Percentiles rank a stretch among this genome's conserved stretches.
Conservation (phyloP, 441 rosid species). For the Codiaeum variegatum region DNA sequence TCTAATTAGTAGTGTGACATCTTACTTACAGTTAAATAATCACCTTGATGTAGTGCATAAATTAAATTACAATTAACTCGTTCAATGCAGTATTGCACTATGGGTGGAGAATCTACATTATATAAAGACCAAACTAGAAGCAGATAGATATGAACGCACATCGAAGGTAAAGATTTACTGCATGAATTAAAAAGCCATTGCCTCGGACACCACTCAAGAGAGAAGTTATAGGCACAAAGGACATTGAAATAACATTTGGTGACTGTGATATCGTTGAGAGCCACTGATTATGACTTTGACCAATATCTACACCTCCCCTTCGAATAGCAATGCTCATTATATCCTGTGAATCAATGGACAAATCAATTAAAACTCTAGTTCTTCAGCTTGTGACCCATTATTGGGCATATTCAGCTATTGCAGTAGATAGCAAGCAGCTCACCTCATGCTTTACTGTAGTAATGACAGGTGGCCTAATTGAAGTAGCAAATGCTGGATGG, state of each 20-base stretch:
- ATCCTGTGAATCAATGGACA: constrained; percentile 38
- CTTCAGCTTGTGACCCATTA: not conserved
- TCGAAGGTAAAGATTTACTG: constrained; percentile 85
- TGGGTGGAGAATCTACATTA: not conserved
- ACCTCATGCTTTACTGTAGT: constrained; percentile 57
- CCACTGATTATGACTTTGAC: constrained; percentile 81
- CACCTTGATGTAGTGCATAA: not conserved
- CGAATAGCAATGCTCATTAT: constrained; percentile 42
- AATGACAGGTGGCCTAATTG: constrained; percentile 43
- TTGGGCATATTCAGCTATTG: not conserved
- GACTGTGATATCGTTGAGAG: constrained; percentile 74
- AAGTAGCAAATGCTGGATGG: constrained; percentile 34
- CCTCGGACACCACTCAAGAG: constrained; percentile 77
- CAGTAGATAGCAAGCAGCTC: constrained; percentile 20
- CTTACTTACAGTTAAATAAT: not conserved
- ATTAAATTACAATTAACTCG: not conserved
- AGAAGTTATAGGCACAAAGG: constrained; percentile 86
- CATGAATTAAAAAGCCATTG: constrained; percentile 84
- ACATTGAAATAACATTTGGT: constrained; percentile 87
- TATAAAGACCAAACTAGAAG: constrained; percentile 11
- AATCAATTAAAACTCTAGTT: constrained; percentile 6
- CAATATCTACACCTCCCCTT: constrained; percentile 69
- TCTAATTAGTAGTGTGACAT: not conserved
- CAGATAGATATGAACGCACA: constrained; percentile 43
- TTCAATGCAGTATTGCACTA: not conserved